Evolutionary conservation across 2,329 filamentous ascomycete species (phyloP).

Genomic region (Arthrobotrys sphaeroides): DNA sequence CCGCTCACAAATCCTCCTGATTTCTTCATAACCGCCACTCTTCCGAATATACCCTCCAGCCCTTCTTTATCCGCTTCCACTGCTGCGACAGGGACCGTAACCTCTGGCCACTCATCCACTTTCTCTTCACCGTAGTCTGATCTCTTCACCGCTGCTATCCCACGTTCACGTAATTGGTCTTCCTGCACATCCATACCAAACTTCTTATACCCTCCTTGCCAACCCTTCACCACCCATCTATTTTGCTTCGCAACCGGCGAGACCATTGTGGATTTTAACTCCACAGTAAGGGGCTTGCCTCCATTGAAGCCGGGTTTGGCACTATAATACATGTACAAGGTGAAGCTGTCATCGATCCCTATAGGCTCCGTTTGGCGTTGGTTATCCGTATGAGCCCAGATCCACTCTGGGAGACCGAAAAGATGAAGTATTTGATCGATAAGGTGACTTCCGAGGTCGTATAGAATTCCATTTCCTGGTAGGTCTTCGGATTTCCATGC

Average conservation of each 20-base stretch:
- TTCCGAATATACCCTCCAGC: constrained; percentile 22
- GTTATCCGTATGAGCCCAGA: constrained; percentile 59
- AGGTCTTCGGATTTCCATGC: constrained; percentile 54
- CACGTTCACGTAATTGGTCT: constrained; percentile 26
- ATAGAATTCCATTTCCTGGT: constrained; percentile 59
- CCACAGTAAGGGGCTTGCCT: constrained; percentile 59
- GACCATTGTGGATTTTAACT: constrained; percentile 60
- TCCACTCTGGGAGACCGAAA: constrained; percentile 60
- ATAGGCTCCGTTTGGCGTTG: constrained; percentile 57
- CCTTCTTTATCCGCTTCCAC: constrained; percentile 22
- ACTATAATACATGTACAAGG: constrained; percentile 60
- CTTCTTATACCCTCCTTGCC: constrained; percentile 62
- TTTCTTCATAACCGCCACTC: background rate
- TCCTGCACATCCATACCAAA: constrained; percentile 56
- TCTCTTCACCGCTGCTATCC: background rate
- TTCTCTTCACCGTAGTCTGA: constrained; percentile 35
- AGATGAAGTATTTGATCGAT: constrained; percentile 61
- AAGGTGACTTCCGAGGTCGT: constrained; percentile 61
- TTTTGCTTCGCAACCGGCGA: constrained; percentile 58
- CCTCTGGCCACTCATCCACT: constrained; percentile 51
- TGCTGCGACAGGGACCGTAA: constrained; percentile 53
- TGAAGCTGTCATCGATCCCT: constrained; percentile 60
- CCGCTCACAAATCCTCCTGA: constrained; percentile 18
- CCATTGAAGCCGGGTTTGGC: constrained; percentile 28
- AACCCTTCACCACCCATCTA: constrained; percentile 60